Base-by-base conservation (phyloP, 73 alveolate genomes). In the Paramecium biaurelia region DNA sequence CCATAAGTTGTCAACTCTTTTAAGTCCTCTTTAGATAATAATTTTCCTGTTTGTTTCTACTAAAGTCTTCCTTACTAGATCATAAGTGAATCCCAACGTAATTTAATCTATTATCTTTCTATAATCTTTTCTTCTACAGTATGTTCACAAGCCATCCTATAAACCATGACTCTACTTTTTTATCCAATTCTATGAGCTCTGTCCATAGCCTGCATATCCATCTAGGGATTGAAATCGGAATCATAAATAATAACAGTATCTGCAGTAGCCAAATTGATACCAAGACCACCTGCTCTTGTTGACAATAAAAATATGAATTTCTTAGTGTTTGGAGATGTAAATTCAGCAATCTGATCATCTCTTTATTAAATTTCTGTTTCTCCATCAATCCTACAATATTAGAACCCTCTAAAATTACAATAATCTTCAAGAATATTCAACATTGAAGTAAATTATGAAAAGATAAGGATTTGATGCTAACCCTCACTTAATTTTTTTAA, bases 101-200 rank as follows among this genome's bases (percentile, higher is more conserved):
- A 93, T 90, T 98, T 97, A 97, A 98, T 94, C 7, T 98, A 96
- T 89, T 97, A 97, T 92, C 98, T 96, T 92, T 98, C 99, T n/a
- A 98, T 95, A 87, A 98, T 98, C 92, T 97, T 98, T 85, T 98
- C 99, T 92, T 98, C 99, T 70, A 98, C 97, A 10, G 99, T 97
- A 95, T 95, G 96, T 92, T 97, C 97, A 56, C 99, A 97, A 57
- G 96, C 95, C 92, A 98, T 94, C 57, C 99, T 92, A 93, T 95
- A 97, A 1, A 97, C 99, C 79, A 96, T 92, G 42, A 97, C 99
- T 74, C 96, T 95, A 79, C 96, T 98, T 85, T 96, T 95, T 93
- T 99, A 99, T 21, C 99, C 99, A 70, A 99, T 99, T 92, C 99
- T 95, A 92, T 99, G 99, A 15, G 99, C 99, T 70, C 99, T 95